Percentiles rank a stretch among this genome's conserved stretches.
phyloP scores from a whole-genome alignment of 805 yeast species.

The Wickerhamiella alocasiicola region DNA sequence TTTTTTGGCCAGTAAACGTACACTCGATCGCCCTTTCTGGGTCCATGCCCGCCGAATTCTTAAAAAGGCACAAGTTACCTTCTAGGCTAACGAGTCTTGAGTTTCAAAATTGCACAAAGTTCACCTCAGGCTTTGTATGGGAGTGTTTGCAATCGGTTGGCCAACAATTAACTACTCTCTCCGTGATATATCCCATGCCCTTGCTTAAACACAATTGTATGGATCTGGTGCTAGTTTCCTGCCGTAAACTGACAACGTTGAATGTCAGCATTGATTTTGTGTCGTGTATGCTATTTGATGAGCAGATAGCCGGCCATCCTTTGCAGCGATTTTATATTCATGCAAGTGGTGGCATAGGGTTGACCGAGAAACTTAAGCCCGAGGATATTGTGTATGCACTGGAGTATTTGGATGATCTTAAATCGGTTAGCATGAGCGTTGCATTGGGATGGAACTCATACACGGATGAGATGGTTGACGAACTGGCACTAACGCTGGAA shows the following conservation, averaged over 20 bases:
- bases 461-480: conserved; percentile 42
- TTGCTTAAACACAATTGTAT: conserved; percentile 53
- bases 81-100: conserved; percentile 54
- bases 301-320: conserved; percentile 32
- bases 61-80: conserved; percentile 62
- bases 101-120: conserved; percentile 76
- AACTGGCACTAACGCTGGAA: conserved; percentile 56
- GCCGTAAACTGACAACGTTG: conserved; percentile 56
- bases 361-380: conserved; percentile 71
- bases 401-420: conserved; percentile 56
- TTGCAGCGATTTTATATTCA: conserved; percentile 55
- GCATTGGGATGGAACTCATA: conserved; percentile 67
- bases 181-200: conserved; percentile 83
- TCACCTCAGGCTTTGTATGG: conserved; percentile 54
- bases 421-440: conserved; percentile 52
- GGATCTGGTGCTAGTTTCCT: conserved; percentile 59
- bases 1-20: conserved; percentile 71
- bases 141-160: conserved; percentile 55
- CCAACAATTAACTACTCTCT: conserved; percentile 43
- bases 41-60: conserved; percentile 73
- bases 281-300: conserved; percentile 34
- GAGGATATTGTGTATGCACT: conserved; percentile 85
- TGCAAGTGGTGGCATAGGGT: conserved; percentile 75
- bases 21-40: conserved; percentile 71
- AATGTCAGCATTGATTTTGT: conserved; percentile 73